Percentiles rank a stretch among this genome's conserved stretches.
Evolutionary conservation across 1,139 yeast genomes (phyloP).

Genomic region (Lodderomyces metapsilosis): DNA sequence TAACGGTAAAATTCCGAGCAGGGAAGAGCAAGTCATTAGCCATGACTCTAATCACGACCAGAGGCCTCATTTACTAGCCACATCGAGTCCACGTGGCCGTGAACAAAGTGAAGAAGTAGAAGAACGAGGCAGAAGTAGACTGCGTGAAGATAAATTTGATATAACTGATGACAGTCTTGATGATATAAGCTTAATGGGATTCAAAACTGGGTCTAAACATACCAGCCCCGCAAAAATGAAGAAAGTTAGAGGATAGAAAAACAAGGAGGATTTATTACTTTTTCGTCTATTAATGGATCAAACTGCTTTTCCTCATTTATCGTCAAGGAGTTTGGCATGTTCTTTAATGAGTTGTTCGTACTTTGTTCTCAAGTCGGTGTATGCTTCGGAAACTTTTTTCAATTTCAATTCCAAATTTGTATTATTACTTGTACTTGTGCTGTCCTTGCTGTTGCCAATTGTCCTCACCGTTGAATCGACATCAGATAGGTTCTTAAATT

Average conservation of each 20-base stretch:
- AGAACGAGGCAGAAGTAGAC: constrained; percentile 13
- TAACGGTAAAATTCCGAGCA: too few relatives aligned
- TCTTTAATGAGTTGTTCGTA: constrained; percentile 60
- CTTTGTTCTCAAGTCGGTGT: constrained; percentile 54
- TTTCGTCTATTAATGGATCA: neutral
- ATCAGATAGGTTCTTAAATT: constrained; percentile 42
- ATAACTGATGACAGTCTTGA: constrained; percentile 25
- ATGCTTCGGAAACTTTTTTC: constrained; percentile 52
- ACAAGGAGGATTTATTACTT: too few relatives aligned
- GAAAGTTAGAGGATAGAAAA: neutral
- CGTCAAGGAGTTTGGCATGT: constrained; percentile 38
- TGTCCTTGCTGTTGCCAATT: constrained; percentile 9
- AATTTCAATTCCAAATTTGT: constrained; percentile 45
- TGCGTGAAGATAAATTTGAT: constrained; percentile 14
- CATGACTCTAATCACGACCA: too few relatives aligned
- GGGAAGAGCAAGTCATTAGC: too few relatives aligned
- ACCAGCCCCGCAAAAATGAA: constrained; percentile 45
- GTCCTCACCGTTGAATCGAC: constrained; percentile 35
- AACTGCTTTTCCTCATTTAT: neutral
- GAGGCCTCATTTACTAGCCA: too few relatives aligned
- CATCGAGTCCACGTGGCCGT: constrained; percentile 2
- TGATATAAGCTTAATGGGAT: constrained; percentile 59
- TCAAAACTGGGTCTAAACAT: constrained; percentile 31
- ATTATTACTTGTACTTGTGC: constrained; percentile 6
- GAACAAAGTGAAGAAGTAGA: constrained; percentile 1